A percentile compares a stretch with the other conserved stretches of the same genome.
Evolutionary conservation across 495 filamentous ascomycete species (phyloP).

Genomic region (Copromyces sp.): DNA sequence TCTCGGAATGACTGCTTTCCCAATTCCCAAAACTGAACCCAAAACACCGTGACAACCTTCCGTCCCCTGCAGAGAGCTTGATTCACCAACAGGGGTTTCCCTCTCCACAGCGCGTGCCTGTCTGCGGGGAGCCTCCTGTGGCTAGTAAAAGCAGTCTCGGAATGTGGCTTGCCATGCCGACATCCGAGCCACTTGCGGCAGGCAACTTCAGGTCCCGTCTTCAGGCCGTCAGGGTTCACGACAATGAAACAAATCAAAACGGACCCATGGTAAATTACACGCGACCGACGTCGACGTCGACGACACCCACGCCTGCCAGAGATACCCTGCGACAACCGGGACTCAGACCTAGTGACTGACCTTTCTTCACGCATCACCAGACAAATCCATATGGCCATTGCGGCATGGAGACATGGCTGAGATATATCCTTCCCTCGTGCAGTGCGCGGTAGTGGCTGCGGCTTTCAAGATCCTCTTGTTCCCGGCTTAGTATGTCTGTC

Average conservation of each 20-base stretch:
- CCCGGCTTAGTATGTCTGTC: conserved; percentile 76
- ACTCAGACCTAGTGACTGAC: not conserved
- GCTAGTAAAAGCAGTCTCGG: not conserved
- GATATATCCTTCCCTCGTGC: conserved; percentile 70
- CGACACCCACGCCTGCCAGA: not conserved
- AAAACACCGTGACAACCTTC: not conserved
- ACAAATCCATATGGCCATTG: conserved; percentile 3
- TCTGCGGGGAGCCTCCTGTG: not conserved
- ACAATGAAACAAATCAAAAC: not conserved
- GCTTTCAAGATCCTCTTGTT: conserved; percentile 92
- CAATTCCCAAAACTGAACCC: not conserved
- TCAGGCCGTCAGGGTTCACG: not conserved
- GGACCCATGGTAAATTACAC: not conserved
- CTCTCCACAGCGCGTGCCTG: not conserved
- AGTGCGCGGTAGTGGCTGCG: conserved; percentile 77
- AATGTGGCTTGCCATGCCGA: not conserved
- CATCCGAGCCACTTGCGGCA: not conserved
- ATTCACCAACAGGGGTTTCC: not conserved
- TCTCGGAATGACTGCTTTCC: not conserved
- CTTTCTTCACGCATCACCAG: not conserved
- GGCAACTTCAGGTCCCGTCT: not conserved
- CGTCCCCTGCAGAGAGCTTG: not conserved
- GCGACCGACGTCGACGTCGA: not conserved
- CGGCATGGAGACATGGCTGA: conserved; percentile 56
- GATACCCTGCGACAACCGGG: not conserved